Conservation (phyloP, 176 grass and related monocot species). For the Carex myosuroides region DNA sequence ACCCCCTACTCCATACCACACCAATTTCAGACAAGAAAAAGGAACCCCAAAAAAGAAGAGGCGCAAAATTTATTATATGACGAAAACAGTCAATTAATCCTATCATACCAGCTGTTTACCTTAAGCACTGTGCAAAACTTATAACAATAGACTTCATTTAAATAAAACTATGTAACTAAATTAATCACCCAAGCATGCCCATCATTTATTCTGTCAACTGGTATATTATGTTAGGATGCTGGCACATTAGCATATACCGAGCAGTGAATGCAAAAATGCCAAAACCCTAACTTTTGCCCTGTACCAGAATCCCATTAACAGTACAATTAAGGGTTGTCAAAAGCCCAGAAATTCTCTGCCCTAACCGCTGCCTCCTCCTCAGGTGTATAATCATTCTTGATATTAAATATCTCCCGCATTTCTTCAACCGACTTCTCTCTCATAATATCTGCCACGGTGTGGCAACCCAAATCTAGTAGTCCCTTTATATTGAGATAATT, state of each 20-base stretch:
- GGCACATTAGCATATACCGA: neutral
- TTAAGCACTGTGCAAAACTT: neutral
- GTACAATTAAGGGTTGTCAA: neutral
- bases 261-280: neutral
- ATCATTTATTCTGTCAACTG: neutral
- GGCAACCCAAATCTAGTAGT: slow-evolving; percentile 22
- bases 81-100: neutral
- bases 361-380: slow-evolving; percentile 17
- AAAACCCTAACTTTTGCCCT: neutral
- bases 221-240: neutral
- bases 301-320: neutral
- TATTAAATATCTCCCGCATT: slow-evolving; percentile 24
- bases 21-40: neutral
- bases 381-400: slow-evolving; percentile 30
- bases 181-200: neutral
- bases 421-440: slow-evolving; percentile 19
- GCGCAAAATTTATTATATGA: neutral
- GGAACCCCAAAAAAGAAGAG: neutral
- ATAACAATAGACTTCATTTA: neutral
- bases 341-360: slow-evolving; percentile 18
- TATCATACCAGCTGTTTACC: neutral
- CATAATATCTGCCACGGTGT: slow-evolving; percentile 25
- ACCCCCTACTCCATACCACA: neutral
- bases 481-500: slow-evolving; percentile 25
- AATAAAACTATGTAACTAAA: neutral